Conservation (phyloP, 176 grass and related monocot species). For the Avena eriantha region DNA sequence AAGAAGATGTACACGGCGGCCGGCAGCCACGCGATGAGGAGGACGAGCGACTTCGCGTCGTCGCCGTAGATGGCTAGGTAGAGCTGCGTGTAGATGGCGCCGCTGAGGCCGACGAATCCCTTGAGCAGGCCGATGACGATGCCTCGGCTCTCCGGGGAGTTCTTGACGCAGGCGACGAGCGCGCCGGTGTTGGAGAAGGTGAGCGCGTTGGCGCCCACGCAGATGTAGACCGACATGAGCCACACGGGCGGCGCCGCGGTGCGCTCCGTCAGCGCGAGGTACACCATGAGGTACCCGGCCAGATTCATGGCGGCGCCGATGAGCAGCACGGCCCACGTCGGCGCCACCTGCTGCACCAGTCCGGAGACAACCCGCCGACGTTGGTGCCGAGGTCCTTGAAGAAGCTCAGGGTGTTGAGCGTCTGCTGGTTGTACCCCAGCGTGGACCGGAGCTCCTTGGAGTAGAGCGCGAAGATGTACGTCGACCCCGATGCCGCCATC, state of each 20-base stretch:
- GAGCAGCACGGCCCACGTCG: constrained; percentile 44
- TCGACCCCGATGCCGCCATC: constrained; percentile 40
- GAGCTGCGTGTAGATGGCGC: constrained; percentile 89
- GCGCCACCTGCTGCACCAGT: constrained; percentile 52
- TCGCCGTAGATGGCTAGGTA: constrained; percentile 69
- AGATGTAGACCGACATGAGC: constrained; percentile 57
- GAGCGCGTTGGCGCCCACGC: constrained; percentile 45
- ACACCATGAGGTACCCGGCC: constrained; percentile 47
- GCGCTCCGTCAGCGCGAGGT: constrained; percentile 31
- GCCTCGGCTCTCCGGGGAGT: constrained; percentile 73
- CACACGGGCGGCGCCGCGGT: constrained; percentile 34
- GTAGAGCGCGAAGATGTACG: constrained; percentile 55
- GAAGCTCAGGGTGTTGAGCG: constrained; percentile 47
- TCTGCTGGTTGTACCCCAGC: constrained; percentile 54
- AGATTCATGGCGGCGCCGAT: constrained; percentile 49
- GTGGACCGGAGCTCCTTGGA: constrained; percentile 41
- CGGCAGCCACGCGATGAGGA: constrained; percentile 65
- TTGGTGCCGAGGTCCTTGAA: constrained; percentile 63
- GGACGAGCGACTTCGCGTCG: constrained; percentile 44
- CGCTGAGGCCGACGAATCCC: constrained; percentile 83
- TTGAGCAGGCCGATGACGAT: constrained; percentile 78
- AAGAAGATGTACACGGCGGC: constrained; percentile 60
- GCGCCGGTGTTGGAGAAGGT: constrained; percentile 72
- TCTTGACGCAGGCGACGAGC: constrained; percentile 73
- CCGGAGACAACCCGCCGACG: constrained; percentile 54